Base-by-base conservation (phyloP, 495 filamentous ascomycete genomes). In the Xylaria intraflava region DNA sequence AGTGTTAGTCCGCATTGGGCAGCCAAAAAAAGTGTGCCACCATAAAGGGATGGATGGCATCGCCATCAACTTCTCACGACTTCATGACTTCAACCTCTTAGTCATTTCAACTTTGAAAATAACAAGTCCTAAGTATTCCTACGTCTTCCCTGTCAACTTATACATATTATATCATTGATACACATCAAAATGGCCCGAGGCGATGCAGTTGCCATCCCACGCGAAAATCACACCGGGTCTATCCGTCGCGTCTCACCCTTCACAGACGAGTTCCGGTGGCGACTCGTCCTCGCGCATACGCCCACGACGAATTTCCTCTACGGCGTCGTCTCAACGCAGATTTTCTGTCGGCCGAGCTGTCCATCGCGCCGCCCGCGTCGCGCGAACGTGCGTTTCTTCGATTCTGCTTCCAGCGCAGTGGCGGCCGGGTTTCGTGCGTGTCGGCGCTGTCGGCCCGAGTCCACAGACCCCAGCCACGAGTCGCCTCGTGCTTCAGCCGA, bases 341-440 rank as follows among this genome's bases (percentile, higher is more conserved):
- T 84, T 24, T 85, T 78, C 65, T 86, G 83, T 58, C 78, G 80
- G 1, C 77, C 82, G 2, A 79, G 74, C 10, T 85, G 82, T 42
- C 65, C 77, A 0, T 74, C 79, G 5, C 78, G 83, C 0, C 74
- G 83, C 11, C 80, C 83, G 6, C 73, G 81, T 6, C 77, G 82
- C 16, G 74, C 79, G 26, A 83, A 85, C 49, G 72, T 85, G 38
- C 58, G 65, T 8, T 85, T 84, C 68, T 80, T 78, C 67, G 68
- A 78, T 33, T 76, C 72, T 5, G 65, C 81, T 6, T 61, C 69
- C 0, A 71, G 77, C 46, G 83, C 83, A 14, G 69, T 75, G 57
- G 61, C 63, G 0, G 80, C 73, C n/a, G 83, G 82, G 0, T 84
- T 78, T 56, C 69, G 81, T 30, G 62, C 81, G 8, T 86, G 83